Conservation (phyloP, 169 alveolate species). For the Theileria parva region DNA sequence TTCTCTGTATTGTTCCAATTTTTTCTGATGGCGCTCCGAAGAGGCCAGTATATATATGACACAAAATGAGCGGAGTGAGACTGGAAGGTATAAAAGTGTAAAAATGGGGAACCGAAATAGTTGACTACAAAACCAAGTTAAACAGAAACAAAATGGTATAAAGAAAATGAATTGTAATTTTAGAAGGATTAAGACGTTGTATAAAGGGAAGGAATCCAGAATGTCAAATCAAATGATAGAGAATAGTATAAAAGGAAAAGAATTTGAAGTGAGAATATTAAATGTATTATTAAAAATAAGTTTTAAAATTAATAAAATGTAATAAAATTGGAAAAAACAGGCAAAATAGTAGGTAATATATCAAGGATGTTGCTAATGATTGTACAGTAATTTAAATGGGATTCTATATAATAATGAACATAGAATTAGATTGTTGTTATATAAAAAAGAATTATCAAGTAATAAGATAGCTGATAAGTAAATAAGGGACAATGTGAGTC, state of each 20-base stretch:
- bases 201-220: neutral
- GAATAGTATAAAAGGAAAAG: neutral
- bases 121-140: neutral
- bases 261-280: neutral
- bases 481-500: neutral
- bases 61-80: conserved; percentile 54
- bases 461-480: neutral
- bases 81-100: conserved; percentile 3
- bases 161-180: neutral
- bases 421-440: too few relatives aligned
- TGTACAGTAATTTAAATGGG: neutral
- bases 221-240: neutral
- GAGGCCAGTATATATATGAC: conserved; percentile 78
- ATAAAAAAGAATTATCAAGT: neutral
- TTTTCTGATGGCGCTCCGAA: conserved; percentile 96
- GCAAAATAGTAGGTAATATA: too few relatives aligned
- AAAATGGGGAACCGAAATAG: conserved; percentile 10
- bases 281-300: neutral
- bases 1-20: conserved; percentile 99
- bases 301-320: too few relatives aligned
- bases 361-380: neutral
- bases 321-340: too few relatives aligned
- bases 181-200: neutral
- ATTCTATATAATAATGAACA: neutral
- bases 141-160: neutral